Evolutionary conservation across 805 yeast genomes (phyloP), one percentile per base, ranked within the genome.

Genomic region (Phaffomyces thermotolerans): DNA sequence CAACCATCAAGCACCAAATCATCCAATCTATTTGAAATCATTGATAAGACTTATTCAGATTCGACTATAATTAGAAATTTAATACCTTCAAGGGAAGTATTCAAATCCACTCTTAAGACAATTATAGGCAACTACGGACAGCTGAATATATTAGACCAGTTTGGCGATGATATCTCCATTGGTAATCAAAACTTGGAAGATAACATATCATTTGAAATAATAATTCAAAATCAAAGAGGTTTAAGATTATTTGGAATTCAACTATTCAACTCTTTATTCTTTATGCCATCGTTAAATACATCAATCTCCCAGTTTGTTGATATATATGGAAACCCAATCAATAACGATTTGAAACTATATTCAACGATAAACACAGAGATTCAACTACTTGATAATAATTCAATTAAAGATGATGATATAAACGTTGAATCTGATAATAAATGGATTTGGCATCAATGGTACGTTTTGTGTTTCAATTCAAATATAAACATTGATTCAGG

Each of bases 391-490:
- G 29, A 27, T 27, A 27, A 27, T 10, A 3, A 27, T 8, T 9
- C 5, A 6, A 27, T 6, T 27, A 27, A 27, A 3, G 13, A 27
- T 9, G 15, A 36, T 32, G 43, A 39, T 12, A 7, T 35, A 14
- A 37, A 37, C 12, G 34, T 20, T 34, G 38, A 29, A 15, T 32
- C 29, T 22, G 42, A 42, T 13, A 34, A 15, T 34, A 55, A 60
- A 43, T 82, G 89, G 89, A 57, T 57, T 9, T 82, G 89, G 88
- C 68, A 68, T 13, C 66, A 70, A 43, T 85, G 95, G 95, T 81
- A 78, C 52, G 81, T 83, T 3, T 69, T 81, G 81, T 86, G 91
- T 42, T 45, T 35, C 60, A 64, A 39, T 37, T 40, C 43, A 4
- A 43, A 43, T 33, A 36, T 43, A 15, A 43, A 40, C n/a, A 27